Evolutionary conservation across 2,329 filamentous ascomycete genomes (phyloP), one percentile per base, ranked within the genome.

Genomic region (Fusarium armeniacum): DNA sequence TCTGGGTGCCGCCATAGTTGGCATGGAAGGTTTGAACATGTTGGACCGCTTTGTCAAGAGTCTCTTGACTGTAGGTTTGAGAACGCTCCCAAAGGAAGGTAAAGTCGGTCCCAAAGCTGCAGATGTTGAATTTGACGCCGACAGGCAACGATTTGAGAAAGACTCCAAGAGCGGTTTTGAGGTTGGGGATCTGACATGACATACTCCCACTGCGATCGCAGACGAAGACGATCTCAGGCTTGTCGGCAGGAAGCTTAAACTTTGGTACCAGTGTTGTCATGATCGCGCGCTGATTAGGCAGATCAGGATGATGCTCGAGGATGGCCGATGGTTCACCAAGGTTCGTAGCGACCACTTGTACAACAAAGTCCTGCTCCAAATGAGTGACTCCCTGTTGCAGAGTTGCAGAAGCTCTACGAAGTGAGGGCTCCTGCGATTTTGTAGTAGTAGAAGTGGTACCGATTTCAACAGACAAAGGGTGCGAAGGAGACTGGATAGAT

Each of bases 121-220:
- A 90, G 56, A 92, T 89, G 74, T 93, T 92, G 82, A 92, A 92
- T 72, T 87, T 87, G 65, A 86, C 82, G 7, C 89, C 88, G 2
- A 89, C 71, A 0, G 89, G 89, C 3, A 92, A 80, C 0, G 88
- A 91, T 74, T 90, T 90, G 59, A 92, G 79, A 70, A 92, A 91
- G 24, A 91, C 80, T 7, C 85, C 83, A 24, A 92, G 80, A 1
- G 89, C 89, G 2, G 83, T 78, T 26, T 83, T 79, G 5, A 90
- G 81, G 33, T 88, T 83, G 1, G 70, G 66, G 3, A 91, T 90
- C 40, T 84, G 86, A 1, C 77, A 74, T 0, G 43, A 28, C 90
- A 91, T 91, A 62, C 89, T 91, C 0, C 90, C 90, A 58, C 89
- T 92, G 53, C 90, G 85, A 75, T 94, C 91, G 58, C 89, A 90